Conservation (phyloP, 345 rosid species). For the Sonneratia caseolaris region DNA sequence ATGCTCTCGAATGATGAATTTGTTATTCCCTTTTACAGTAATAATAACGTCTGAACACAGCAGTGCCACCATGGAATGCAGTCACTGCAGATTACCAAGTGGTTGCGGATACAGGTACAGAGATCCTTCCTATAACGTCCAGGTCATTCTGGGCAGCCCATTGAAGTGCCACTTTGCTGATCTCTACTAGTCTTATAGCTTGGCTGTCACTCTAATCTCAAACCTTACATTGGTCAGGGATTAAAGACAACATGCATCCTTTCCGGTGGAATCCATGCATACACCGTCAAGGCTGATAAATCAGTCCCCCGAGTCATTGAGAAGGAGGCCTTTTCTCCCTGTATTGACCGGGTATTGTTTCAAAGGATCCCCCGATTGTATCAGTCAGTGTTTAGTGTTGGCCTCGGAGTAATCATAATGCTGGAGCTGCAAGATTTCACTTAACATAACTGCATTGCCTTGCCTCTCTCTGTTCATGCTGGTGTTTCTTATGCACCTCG, state of each 20-base stretch:
- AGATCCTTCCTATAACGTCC: not conserved
- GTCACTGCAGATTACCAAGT: conserved; percentile 72
- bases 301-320: conserved; percentile 67
- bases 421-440: too few species aligned
- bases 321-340: not conserved
- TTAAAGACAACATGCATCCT: conserved; percentile 61
- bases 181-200: not conserved
- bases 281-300: conserved; percentile 58
- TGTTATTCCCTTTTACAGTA: not conserved
- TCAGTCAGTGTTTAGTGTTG: too few species aligned
- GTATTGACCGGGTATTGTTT: not conserved
- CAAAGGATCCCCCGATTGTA: not conserved
- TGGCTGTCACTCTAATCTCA: not conserved
- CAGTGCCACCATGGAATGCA: conserved; percentile 90
- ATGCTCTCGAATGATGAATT: not conserved
- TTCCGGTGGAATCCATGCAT: conserved; percentile 75
- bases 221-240: conserved; percentile 39
- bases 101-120: conserved; percentile 74
- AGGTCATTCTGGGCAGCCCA: too few species aligned
- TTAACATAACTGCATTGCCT: too few species aligned
- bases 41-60: conserved; percentile 2
- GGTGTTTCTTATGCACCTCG: too few species aligned
- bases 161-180: too few species aligned
- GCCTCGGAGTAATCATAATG: too few species aligned
- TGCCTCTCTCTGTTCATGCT: too few species aligned